These are phyloP conservation scores for Aspergillus baeticus DNA, from an alignment of 495 filamentous ascomycete species.

Conservation along the genomic window DNA sequence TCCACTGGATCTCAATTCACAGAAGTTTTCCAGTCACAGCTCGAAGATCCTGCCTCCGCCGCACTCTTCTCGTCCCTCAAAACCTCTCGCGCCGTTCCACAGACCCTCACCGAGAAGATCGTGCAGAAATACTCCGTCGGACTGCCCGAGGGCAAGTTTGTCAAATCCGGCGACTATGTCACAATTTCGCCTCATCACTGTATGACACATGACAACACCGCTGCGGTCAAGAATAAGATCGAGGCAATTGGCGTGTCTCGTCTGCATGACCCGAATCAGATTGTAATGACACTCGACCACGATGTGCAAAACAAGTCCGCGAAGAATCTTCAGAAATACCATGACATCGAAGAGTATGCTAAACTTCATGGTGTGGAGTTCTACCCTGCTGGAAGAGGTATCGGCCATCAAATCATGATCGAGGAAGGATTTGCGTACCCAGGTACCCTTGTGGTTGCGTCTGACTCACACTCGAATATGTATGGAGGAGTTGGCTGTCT, in stretches of 20 bases:
- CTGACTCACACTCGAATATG: constrained; percentile 83
- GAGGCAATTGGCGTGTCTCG: constrained; percentile 81
- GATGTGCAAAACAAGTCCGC: constrained; percentile 89
- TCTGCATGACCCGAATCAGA: constrained; percentile 69
- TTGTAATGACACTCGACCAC: constrained; percentile 91
- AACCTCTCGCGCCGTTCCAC: constrained; percentile 36
- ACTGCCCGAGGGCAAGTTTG: constrained; percentile 66
- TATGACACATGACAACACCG: constrained; percentile 94
- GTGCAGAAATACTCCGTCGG: constrained; percentile 75
- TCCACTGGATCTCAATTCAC: constrained; percentile 37
- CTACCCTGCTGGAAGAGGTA: constrained; percentile 79
- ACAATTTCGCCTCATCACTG: constrained; percentile 69
- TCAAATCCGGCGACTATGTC: constrained; percentile 79
- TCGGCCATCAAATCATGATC: constrained; percentile 89
- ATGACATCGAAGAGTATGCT: constrained; percentile 84
- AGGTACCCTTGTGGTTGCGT: constrained; percentile 78
- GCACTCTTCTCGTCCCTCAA: constrained; percentile 44
- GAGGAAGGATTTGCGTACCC: constrained; percentile 84
- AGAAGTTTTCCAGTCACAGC: constrained; percentile 50
- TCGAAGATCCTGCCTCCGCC: constrained; percentile 42
- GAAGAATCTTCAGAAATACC: constrained; percentile 80
- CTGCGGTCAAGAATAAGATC: constrained; percentile 83
- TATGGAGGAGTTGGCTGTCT: constrained; percentile 82
- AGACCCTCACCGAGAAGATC: constrained; percentile 91
- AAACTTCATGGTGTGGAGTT: constrained; percentile 77